phyloP scores from a whole-genome alignment of 495 filamentous ascomycete species.

The Hypoxylon fuscum region DNA sequence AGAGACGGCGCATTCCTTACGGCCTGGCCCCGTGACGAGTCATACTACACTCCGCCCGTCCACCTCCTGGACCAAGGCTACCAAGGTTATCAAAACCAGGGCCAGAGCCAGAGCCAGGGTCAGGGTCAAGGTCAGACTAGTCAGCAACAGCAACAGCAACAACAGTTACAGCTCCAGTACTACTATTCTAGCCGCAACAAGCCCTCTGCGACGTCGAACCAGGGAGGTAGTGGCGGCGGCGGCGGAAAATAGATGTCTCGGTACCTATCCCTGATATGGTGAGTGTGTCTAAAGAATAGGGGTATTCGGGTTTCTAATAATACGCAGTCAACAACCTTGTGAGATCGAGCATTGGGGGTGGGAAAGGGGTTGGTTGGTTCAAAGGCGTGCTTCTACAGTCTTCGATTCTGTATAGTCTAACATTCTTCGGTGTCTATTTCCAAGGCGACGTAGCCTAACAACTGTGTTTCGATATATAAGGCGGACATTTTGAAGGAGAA shows the following conservation, averaged over 20 bases:
- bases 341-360: too few species aligned
- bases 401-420: too few species aligned
- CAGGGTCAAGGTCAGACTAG: neutral
- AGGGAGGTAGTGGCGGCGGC: neutral
- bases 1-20: constrained; percentile 39
- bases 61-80: constrained; percentile 2
- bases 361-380: too few species aligned
- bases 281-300: neutral
- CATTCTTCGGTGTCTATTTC: too few species aligned
- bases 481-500: too few species aligned
- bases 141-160: neutral
- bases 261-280: neutral
- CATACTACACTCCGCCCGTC: constrained; percentile 27
- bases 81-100: constrained; percentile 1
- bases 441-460: too few species aligned
- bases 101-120: constrained; percentile 1
- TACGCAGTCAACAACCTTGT: too few species aligned
- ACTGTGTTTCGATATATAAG: too few species aligned
- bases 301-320: too few species aligned
- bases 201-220: neutral
- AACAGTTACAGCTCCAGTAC: constrained; percentile 1
- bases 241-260: neutral
- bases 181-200: neutral
- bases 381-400: too few species aligned
- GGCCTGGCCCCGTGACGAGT: constrained; percentile 43